These are phyloP conservation scores for Periconia macrospinosa DNA, from an alignment of 2,329 filamentous ascomycete species.

Conservation along the genomic window DNA sequence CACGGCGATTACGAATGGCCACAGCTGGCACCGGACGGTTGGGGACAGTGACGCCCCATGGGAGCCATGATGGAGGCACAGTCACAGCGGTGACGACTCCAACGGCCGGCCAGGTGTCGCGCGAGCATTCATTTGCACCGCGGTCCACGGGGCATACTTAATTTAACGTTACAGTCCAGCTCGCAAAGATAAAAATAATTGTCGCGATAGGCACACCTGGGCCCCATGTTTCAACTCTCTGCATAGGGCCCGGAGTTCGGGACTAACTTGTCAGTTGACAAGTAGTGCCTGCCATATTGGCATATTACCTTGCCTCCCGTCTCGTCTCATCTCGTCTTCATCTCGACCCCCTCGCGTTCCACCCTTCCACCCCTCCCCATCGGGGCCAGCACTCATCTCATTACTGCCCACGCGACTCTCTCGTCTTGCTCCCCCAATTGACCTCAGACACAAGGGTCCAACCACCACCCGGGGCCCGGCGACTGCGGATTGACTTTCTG, in stretches of 20 bases:
- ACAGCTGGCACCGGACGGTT: too few relatives aligned
- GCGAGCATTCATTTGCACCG: too few relatives aligned
- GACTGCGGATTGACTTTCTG: neutral
- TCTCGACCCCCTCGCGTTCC: neutral
- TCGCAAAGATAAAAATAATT: neutral
- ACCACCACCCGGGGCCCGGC: neutral
- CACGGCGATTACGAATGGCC: too few relatives aligned
- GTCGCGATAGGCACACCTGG: neutral
- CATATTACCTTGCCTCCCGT: neutral
- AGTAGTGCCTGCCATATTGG: too few relatives aligned
- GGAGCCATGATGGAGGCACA: too few relatives aligned
- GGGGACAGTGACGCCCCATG: too few relatives aligned
- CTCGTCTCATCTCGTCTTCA: neutral
- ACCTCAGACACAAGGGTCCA: neutral
- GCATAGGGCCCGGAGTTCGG: neutral
- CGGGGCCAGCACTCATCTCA: neutral
- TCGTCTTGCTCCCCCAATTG: too few relatives aligned
- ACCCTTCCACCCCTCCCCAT: neutral
- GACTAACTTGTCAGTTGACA: neutral
- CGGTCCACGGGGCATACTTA: too few relatives aligned
- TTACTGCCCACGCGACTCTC: neutral
- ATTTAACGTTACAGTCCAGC: neutral
- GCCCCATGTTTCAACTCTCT: neutral
- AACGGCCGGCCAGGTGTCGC: too few relatives aligned
- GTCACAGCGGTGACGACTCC: too few relatives aligned